A percentile compares a stretch with the other conserved stretches of the same genome.
Conservation (phyloP, 192 early-diverging fungal species). For the Podila epicladia region DNA sequence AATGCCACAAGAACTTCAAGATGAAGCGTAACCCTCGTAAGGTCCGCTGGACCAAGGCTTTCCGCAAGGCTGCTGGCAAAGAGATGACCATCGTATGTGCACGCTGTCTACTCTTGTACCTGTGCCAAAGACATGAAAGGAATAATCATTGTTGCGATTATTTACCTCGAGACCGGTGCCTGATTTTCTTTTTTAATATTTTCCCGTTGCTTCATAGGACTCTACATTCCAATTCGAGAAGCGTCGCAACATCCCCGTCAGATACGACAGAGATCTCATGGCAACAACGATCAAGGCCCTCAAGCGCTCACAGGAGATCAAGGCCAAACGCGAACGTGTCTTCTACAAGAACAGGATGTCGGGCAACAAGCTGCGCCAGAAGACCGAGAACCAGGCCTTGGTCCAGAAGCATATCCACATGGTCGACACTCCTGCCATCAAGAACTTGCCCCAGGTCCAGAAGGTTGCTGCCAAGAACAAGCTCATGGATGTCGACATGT, state of each 20-base stretch:
- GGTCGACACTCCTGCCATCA: conserved; percentile 67
- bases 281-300: conserved; percentile 97
- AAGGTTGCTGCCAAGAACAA: conserved; percentile 62
- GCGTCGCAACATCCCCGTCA: conserved; percentile 96
- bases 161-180: too few species aligned
- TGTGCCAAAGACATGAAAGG: not conserved
- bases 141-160: not conserved
- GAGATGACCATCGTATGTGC: conserved; percentile 96
- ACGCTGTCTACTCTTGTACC: not conserved
- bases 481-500: conserved; percentile 76
- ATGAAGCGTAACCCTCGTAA: conserved; percentile 99
- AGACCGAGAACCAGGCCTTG: conserved; percentile 75
- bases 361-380: conserved; percentile 87
- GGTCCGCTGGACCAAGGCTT: conserved; percentile 99
- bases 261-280: conserved; percentile 98
- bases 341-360: conserved; percentile 93
- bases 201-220: conserved; percentile 62
- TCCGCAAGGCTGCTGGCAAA: conserved; percentile 98
- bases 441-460: conserved; percentile 70
- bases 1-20: conserved; percentile 99
- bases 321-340: conserved; percentile 90
- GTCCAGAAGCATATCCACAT: conserved; percentile 92
- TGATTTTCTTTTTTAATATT: too few species aligned
- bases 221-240: conserved; percentile 99
- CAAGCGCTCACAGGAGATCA: conserved; percentile 97